A percentile compares a stretch with the other conserved stretches of the same genome.
These are phyloP conservation scores for Myxozyma vanderwaltii DNA, from an alignment of 805 yeast genomes.

Conservation along the genomic window DNA sequence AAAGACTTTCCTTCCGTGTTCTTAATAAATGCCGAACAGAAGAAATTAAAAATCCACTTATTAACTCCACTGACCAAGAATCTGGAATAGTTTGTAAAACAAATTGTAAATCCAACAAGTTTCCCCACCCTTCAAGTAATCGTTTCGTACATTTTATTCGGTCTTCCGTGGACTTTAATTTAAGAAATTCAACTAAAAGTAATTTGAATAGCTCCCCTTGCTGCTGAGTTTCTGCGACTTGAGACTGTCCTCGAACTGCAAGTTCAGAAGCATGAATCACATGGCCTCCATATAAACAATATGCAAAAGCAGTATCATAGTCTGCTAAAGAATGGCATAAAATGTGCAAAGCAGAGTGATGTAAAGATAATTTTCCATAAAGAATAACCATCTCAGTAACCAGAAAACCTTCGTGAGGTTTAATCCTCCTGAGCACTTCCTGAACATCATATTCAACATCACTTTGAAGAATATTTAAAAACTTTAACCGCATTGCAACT, in stretches of 20 bases:
- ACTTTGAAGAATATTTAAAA: constrained; percentile 35
- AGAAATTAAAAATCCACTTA: constrained; percentile 37
- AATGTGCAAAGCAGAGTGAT: constrained; percentile 41
- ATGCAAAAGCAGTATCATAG: constrained; percentile 42
- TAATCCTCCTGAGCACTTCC: constrained; percentile 36
- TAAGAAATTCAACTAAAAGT: constrained; percentile 38
- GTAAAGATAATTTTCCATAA: constrained; percentile 38
- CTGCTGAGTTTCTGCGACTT: constrained; percentile 18
- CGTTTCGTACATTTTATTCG: constrained; percentile 36
- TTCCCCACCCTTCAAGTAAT: constrained; percentile 40
- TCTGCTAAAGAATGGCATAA: constrained; percentile 42
- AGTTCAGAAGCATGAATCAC: constrained; percentile 28
- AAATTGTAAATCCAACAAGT: constrained; percentile 37
- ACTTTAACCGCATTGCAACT: constrained; percentile 35
- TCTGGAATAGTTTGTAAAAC: constrained; percentile 39
- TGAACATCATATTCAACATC: constrained; percentile 36
- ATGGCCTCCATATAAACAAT: constrained; percentile 39
- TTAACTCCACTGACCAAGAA: constrained; percentile 41
- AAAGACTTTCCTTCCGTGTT: constrained; percentile 26
- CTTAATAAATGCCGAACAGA: constrained; percentile 28
- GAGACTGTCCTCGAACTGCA: constrained; percentile 6
- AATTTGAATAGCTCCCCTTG: constrained; percentile 37
- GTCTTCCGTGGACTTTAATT: constrained; percentile 31
- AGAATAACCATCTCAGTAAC: constrained; percentile 42
- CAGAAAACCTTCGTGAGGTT: constrained; percentile 38